Evolutionary conservation across 768 basidiomycete genomes (phyloP).

Genomic region (Tulasnella calospora): DNA sequence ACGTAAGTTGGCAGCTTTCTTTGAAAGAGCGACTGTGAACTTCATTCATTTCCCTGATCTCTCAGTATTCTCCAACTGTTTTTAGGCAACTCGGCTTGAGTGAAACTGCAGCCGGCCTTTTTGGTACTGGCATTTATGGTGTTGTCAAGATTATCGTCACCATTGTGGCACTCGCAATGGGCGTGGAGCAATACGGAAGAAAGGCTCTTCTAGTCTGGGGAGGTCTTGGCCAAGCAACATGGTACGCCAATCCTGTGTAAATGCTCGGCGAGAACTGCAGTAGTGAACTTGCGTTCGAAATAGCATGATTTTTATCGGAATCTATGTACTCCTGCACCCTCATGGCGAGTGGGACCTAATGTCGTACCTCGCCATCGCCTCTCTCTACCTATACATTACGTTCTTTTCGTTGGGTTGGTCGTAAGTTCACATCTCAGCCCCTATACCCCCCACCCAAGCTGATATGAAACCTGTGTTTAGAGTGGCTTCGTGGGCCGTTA

Average conservation of each 20-base stretch:
- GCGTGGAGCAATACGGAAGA: slow-evolving; percentile 64
- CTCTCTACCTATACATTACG: slow-evolving; percentile 44
- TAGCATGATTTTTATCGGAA: slow-evolving; percentile 49
- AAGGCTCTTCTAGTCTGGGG: slow-evolving; percentile 50
- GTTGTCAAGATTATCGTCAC: slow-evolving; percentile 67
- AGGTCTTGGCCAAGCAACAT: slow-evolving; percentile 45
- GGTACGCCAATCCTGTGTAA: not conserved
- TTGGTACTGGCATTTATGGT: slow-evolving; percentile 67
- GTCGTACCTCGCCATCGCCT: slow-evolving; percentile 45
- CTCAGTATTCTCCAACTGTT: slow-evolving; percentile 46
- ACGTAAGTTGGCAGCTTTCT: slow-evolving; percentile 29
- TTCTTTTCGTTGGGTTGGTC: slow-evolving; percentile 28
- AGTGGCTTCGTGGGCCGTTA: slow-evolving; percentile 42
- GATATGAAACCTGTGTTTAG: not conserved
- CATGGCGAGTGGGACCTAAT: slow-evolving; percentile 36
- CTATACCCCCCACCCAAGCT: not conserved
- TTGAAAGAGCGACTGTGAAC: not conserved
- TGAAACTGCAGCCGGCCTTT: slow-evolving; percentile 53
- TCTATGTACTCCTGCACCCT: slow-evolving; percentile 41
- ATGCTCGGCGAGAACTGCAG: not conserved
- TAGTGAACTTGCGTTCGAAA: not conserved
- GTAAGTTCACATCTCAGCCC: not conserved
- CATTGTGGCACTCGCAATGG: slow-evolving; percentile 57
- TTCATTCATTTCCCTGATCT: not conserved
- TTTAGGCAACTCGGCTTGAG: slow-evolving; percentile 64